Evolutionary conservation across 306 rosid species (phyloP), one percentile per base, ranked within the genome.

Genomic region (Vigna nakashimae): DNA sequence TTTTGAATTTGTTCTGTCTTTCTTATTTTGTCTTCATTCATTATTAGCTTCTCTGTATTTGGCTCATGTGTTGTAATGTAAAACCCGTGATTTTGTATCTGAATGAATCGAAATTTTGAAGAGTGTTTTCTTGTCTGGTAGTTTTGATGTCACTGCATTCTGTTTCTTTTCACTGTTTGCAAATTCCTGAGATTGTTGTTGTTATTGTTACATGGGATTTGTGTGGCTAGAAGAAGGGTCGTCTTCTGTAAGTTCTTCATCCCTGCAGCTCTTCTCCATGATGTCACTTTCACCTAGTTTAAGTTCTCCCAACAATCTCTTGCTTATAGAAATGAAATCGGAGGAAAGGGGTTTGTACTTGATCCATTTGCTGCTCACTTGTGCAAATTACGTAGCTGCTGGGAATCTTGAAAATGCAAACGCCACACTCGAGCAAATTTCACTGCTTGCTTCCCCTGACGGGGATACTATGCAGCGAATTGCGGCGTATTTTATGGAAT

Each of bases 401-500:
- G 65, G 65, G 14, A 28, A 24, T 14, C 40, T 59, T 26, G 65
- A 59, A 59, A 59, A 59, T 59, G 40, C 65, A 4, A 59, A 68
- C 64, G 45, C 67, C 28, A 77, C 88, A 42, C 96, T 91, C n/a
- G 98, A 91, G 75, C 97, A 93, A 57, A 93, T 91, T 82, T 91
- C 98, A 59, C 82, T 83, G 43, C 96, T 93, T 38, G 88, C 98
- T 76, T 84, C 93, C 14, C 81, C 92, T 0, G 90, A 87, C 16
- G 98, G 98, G 0, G 97, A 93, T 68, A 91, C 98, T 14, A 91
- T 91, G 98, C 96, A 93, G 86, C 89, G 98, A 17, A 91, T 93
- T 1, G 89, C 97, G 0, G 89, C 91, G 0, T 91, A 91, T 74
- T 93, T 93, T 20, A 83, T 92, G 0, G 92, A 93, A 88, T 95